Evolutionary conservation across 192 early-diverging fungal species (phyloP).

Genomic region (Coemansia sp.): DNA sequence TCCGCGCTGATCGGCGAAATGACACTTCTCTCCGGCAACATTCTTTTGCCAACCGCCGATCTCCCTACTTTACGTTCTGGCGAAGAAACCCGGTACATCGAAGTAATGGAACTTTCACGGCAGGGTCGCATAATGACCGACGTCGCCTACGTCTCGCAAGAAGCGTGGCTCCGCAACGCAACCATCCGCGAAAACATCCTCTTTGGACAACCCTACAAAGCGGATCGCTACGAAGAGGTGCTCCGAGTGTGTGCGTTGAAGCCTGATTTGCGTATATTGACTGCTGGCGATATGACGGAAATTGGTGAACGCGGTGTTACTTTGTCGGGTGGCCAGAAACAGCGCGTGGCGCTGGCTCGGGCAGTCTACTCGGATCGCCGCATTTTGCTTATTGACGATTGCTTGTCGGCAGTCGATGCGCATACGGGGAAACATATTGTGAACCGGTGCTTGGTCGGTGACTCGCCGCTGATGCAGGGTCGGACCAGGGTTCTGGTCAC

Average conservation of each 20-base stretch:
- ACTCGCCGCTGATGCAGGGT: slow-evolving; percentile 65
- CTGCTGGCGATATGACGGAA: slow-evolving; percentile 88
- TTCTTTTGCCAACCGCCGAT: slow-evolving; percentile 39
- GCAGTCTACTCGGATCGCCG: slow-evolving; percentile 75
- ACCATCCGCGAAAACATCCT: slow-evolving; percentile 84
- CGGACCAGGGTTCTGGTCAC: slow-evolving; percentile 91
- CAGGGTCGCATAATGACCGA: slow-evolving; percentile 53
- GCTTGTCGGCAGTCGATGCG: slow-evolving; percentile 92
- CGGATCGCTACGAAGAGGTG: slow-evolving; percentile 75
- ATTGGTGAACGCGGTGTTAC: slow-evolving; percentile 90
- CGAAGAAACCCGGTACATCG: slow-evolving; percentile 14
- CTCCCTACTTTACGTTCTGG: not conserved
- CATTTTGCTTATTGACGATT: slow-evolving; percentile 83
- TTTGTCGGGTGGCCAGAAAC: slow-evolving; percentile 87
- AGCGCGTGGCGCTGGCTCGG: slow-evolving; percentile 82
- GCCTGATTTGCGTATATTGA: slow-evolving; percentile 82
- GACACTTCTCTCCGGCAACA: slow-evolving; percentile 35
- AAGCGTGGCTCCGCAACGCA: slow-evolving; percentile 73
- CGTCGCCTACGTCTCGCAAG: slow-evolving; percentile 89
- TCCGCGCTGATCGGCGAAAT: slow-evolving; percentile 86
- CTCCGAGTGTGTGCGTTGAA: slow-evolving; percentile 82
- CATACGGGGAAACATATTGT: slow-evolving; percentile 89
- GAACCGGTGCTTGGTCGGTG: slow-evolving; percentile 69
- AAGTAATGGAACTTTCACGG: slow-evolving; percentile 30
- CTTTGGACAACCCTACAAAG: slow-evolving; percentile 75